These are phyloP conservation scores for Talaromyces albobiverticillius DNA, from an alignment of 2,329 filamentous ascomycete species.

Conservation along the genomic window DNA sequence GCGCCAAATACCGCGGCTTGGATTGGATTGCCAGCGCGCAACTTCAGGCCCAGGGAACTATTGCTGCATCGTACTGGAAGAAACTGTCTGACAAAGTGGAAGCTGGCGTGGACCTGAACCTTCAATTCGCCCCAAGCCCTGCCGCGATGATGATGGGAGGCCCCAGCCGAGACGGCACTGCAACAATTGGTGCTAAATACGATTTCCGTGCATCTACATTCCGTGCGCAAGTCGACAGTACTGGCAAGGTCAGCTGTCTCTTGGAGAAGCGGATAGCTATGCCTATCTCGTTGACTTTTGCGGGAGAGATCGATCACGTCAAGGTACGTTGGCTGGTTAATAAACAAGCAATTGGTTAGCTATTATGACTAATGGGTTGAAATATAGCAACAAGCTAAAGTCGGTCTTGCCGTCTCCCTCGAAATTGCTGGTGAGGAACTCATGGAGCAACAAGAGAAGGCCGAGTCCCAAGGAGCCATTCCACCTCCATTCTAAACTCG, in stretches of 20 bases:
- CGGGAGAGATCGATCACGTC: slow-evolving; percentile 92
- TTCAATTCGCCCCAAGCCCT: slow-evolving; percentile 70
- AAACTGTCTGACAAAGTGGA: slow-evolving; percentile 91
- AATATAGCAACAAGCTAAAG: slow-evolving; percentile 82
- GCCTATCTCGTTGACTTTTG: slow-evolving; percentile 89
- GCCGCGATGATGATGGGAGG: slow-evolving; percentile 71
- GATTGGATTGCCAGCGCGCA: slow-evolving; percentile 95
- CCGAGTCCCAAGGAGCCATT: slow-evolving; percentile 42
- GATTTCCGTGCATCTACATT: slow-evolving; percentile 95
- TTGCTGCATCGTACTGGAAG: slow-evolving; percentile 93
- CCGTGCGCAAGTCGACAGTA: slow-evolving; percentile 91
- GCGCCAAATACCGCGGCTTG: slow-evolving; percentile 80
- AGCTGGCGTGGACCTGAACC: slow-evolving; percentile 89
- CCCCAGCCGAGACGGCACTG: slow-evolving; percentile 79
- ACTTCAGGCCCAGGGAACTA: slow-evolving; percentile 79
- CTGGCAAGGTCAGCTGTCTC: slow-evolving; percentile 87
- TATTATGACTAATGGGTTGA: slow-evolving; percentile 10
- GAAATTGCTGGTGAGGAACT: slow-evolving; percentile 82
- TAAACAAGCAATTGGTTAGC: too few species aligned
- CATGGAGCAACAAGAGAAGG: slow-evolving; percentile 74
- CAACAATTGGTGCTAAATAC: slow-evolving; percentile 93
- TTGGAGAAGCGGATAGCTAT: slow-evolving; percentile 95
- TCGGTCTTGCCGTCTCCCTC: slow-evolving; percentile 89
- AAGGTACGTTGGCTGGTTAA: slow-evolving; percentile 65
- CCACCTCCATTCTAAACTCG: slow-evolving; percentile 49